A percentile compares a stretch with the other conserved stretches of the same genome.
Evolutionary conservation across 2,329 filamentous ascomycete genomes (phyloP).

Genomic region (Fusarium sp.): DNA sequence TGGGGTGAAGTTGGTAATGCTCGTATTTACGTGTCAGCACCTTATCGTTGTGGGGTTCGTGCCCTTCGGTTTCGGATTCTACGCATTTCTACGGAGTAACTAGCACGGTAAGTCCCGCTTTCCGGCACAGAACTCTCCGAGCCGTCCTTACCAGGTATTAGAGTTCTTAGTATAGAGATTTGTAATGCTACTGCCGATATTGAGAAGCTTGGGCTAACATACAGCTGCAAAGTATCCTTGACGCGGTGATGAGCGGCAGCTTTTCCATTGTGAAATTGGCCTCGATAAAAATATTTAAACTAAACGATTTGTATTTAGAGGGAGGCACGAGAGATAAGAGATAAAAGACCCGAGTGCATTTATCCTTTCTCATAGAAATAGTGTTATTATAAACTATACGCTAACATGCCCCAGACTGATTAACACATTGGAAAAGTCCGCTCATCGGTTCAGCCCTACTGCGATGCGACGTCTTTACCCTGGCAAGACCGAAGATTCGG

Average conservation of each 20-base stretch:
- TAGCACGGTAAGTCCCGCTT: no score
- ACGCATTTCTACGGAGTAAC: neutral
- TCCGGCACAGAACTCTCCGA: neutral
- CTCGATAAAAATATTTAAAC: neutral
- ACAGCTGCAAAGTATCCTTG: neutral
- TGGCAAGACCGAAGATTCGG: neutral
- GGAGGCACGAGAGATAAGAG: no score
- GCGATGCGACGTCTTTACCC: fast-evolving
- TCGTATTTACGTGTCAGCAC: neutral
- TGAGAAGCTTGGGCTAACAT: neutral
- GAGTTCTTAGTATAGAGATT: neutral
- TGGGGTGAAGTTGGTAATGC: fast-evolving
- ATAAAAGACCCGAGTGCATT: no score
- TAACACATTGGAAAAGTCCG: no score
- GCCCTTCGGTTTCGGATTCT: neutral
- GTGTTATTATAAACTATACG: no score
- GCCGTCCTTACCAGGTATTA: neutral
- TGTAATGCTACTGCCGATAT: neutral
- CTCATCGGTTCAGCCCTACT: fast-evolving
- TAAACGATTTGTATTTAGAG: neutral
- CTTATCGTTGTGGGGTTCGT: neutral
- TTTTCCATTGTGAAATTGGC: neutral
- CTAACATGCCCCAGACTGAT: neutral
- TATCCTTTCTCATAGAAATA: fast-evolving
- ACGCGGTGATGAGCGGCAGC: neutral